A percentile compares a stretch with the other conserved stretches of the same genome.
Evolutionary conservation across 495 filamentous ascomycete species (phyloP).

Genomic region (Penicillium mononematosum): DNA sequence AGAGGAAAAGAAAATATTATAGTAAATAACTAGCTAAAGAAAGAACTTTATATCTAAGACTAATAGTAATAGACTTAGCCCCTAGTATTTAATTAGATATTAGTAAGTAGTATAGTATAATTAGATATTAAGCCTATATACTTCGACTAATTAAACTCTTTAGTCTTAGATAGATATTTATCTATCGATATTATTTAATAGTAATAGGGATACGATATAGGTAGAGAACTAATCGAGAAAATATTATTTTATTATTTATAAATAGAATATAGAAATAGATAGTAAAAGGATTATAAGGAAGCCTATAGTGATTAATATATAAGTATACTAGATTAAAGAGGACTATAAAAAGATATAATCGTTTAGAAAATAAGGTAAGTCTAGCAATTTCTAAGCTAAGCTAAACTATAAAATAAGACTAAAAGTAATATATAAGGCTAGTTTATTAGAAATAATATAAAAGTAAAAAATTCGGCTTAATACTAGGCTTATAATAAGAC

Average conservation of each 20-base stretch:
- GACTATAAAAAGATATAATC: not conserved
- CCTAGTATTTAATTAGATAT: not conserved
- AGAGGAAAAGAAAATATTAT: not conserved
- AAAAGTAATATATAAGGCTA: not conserved
- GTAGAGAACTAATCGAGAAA: no score
- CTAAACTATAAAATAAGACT: conserved; percentile 1
- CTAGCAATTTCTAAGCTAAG: not conserved
- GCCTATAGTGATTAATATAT: no score
- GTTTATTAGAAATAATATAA: not conserved
- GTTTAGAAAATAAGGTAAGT: not conserved
- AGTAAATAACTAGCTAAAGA: not conserved
- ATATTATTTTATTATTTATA: no score
- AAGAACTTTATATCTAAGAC: not conserved
- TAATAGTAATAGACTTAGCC: not conserved
- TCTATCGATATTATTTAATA: no score
- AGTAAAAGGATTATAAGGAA: no score
- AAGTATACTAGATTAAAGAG: no score
- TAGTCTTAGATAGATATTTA: no score
- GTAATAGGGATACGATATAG: no score
- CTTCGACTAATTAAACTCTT: no score
- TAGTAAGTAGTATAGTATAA: not conserved
- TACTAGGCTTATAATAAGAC: not conserved
- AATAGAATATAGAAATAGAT: no score
- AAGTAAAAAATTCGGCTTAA: not conserved
- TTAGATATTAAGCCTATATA: not conserved